Base-by-base conservation (phyloP, 169 alveolate species). In the Condylostoma magnum region DNA sequence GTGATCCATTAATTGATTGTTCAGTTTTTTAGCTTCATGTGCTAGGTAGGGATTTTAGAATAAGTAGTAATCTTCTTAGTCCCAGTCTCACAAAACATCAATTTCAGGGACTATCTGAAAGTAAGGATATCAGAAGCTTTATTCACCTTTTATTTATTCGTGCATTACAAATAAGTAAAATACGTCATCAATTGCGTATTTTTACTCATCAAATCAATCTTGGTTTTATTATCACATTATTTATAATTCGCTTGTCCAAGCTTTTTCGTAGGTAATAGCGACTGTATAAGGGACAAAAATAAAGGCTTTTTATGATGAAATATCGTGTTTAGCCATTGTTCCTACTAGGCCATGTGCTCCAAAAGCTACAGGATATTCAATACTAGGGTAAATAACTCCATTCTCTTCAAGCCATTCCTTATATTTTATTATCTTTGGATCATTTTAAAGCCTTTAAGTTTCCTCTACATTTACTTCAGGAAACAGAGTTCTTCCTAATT, bases 321-420 rank as follows among this genome's bases (percentile, higher is more conserved):
- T 60, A 31, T 55, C 44, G 6, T 50, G 47, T 22, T 50, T 41
- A 15, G 82, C 82, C 34, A 31, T 51, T n/a, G 60, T 58, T 28
- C 82, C 82, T 18, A 75, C 31, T 28, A 34, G 36, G 10, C 82
- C 82, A 6, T 36, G 12, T 10, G 36, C 33, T 1, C 82, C 82
- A 75, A 63, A 75, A 5, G 77, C 77, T 37, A 65, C 77, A 30
- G 82, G 82, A 47, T 52, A 75, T 22, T 75, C 77, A 30, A 75
- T 20, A 44, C 43, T 52, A 10, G 73, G 67, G 31, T 52, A 51
- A 3, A 51, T 27, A 4, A 67, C 67, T 0, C 77, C 77, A 43
- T 65, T 65, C 10, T 63, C 69, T 25, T 27, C 53, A 6, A 75
- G 69, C 71, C 82, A 75, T 3, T 63, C 41, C 46, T 31, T 22